Base-by-base conservation (phyloP, 1,284 basidiomycete genomes). In the Ustilago nuda region DNA sequence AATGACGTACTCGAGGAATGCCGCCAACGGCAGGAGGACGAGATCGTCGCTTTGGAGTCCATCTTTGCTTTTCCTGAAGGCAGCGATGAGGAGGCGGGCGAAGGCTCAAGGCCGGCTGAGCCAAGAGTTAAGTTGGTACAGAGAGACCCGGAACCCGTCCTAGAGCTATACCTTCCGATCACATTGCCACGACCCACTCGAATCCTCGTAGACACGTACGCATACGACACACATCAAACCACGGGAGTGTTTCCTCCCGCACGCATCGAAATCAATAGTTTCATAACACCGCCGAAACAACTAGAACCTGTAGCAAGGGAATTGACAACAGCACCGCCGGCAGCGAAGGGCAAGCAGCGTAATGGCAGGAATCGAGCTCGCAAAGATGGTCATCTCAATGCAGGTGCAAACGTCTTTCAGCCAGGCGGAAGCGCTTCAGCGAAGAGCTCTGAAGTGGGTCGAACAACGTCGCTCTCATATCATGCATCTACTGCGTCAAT, bases 1-100 rank as follows among this genome's bases (percentile, higher is more conserved):
- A 62, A 55, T 17, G 67, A 59, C 7, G 17, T 66, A 11, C 58
- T 66, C 19, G 51, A 76, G 19, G 69, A 68, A 43, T 72, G 69
- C 35, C 69, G 69, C 37, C 57, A 65, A 41, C 63, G 71, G 58
- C 75, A 77, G 56, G 60, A 67, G 11, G 75, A 77, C 61, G 75
- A 77, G 59, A 73, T 77, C 36, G 59, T 73, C 2, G 75, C 75
- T 13, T 66, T 77, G 53, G 60, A 77, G 35, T 77, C 75, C n/a
- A 77, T 77, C 66, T 77, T 73, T 53, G 55, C 63, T 12, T 12
- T 56, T n/a, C 13, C 56, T 1, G 48, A 68, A 17, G 32, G 55
- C 6, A 19, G 15, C 15, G 8, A 2, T 4, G 35, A 48, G 4
- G 9, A 30, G 4, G n/a, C 8, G 8, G n/a, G 35, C 3, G 8